Base-by-base conservation (phyloP, 1,139 yeast species). In the Taphrina communis region DNA sequence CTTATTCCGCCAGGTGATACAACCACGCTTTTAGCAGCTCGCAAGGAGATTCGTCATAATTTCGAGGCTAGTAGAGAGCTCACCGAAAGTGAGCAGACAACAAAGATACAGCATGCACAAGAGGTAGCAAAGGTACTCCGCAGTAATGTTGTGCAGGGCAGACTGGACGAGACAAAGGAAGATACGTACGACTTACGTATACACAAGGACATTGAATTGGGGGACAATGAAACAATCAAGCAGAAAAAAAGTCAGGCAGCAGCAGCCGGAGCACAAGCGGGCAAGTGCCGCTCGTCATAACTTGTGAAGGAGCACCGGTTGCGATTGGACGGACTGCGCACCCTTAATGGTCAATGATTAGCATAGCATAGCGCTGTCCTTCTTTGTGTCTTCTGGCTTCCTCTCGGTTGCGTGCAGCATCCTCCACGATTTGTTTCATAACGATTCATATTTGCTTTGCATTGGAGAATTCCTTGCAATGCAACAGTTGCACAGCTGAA, bases 111-210 rank as follows among this genome's bases (percentile, higher is more conserved):
- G 66, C 85, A 89, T 73, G 80, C 91, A 72, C 84, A 87, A 69
- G 95, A 88, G 46, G 88, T 93, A 39, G 86, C 93, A 4, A 77
- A 77, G 65, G 88, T 92, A 73, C 81, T 94, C 71, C 81, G 85
- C 63, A 81, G 83, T 70, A 93, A 94, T 77, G 82, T 94, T 25
- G 97, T 94, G 1, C 99, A 94, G 78, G 99, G 97, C 4, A 81
- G 79, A 69, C 82, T 81, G 75, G 83, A 83, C 65, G 81, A 79
- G 6, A 82, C 53, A 12, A 46, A 44, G 11, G 53, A 53, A 21
- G 71, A 52, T 25, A 71, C 67, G 7, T 62, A 63, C 17, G 59
- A 80, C 69, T 80, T 92, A 75, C 87, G 88, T 72, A 88, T 94
- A 74, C 97, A 91, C 76, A 80, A 85, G 66, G 85, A 88, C 66